phyloP scores from a whole-genome alignment of 306 rosid species.

The Oemleria cerasiformis region DNA sequence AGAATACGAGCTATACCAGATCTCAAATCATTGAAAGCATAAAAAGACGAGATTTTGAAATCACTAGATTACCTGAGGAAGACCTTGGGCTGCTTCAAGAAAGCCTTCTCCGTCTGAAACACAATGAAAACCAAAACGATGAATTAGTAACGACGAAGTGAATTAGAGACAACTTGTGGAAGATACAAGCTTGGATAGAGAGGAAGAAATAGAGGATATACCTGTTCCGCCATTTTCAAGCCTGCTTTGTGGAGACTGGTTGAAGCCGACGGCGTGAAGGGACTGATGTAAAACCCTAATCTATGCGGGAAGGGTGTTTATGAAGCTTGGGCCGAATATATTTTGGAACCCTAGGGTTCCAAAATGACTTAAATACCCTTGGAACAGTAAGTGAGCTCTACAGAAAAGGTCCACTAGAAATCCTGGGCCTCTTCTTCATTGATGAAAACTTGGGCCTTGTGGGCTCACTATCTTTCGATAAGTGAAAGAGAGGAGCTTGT shows the following conservation, averaged over 20 bases:
- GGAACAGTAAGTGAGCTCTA: not conserved
- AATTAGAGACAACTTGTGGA: too few species aligned
- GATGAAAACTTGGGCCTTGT: not conserved
- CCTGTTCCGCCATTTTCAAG: conserved; percentile 66
- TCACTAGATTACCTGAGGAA: conserved; percentile 41
- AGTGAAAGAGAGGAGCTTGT: not conserved
- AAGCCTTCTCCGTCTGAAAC: conserved; percentile 70
- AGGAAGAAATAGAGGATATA: conserved; percentile 1
- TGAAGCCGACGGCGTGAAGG: conserved; percentile 16
- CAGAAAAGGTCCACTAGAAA: not conserved
- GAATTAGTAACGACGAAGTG: not conserved
- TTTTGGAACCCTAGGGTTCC: conserved; percentile 3
- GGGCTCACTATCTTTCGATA: not conserved
- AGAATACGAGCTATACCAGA: not conserved
- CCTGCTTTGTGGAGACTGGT: conserved; percentile 2
- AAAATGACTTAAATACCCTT: conserved; percentile 26
- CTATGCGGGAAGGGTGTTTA: not conserved
- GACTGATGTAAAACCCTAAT: conserved; percentile 28
- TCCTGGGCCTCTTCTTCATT: not conserved
- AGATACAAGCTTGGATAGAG: not conserved
- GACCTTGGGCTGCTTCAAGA: conserved; percentile 73
- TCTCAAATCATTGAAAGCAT: not conserved
- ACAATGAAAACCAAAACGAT: not conserved
- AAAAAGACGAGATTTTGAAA: not conserved
- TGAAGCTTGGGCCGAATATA: conserved; percentile 14